Evolutionary conservation across 2,329 filamentous ascomycete genomes (phyloP).

Genomic region (Penicillium sp.): DNA sequence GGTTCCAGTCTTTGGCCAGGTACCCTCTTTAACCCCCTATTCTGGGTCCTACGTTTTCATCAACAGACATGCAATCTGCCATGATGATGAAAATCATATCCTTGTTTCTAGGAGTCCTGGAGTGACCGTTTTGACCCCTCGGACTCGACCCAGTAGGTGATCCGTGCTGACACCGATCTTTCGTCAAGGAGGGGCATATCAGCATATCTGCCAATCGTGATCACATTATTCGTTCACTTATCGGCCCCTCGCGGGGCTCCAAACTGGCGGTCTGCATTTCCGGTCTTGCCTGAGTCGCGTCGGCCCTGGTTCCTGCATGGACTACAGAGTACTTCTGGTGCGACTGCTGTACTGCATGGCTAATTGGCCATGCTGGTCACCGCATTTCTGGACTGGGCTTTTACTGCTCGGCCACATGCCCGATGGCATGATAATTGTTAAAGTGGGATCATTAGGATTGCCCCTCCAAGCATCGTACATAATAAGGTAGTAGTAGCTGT

Average conservation of each 20-base stretch:
- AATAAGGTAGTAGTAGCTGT: background rate
- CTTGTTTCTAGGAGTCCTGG: background rate
- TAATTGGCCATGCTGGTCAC: background rate
- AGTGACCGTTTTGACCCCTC: slow-evolving; percentile 13
- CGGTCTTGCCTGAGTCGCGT: background rate
- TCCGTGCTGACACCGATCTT: slow-evolving; percentile 13
- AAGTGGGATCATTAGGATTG: background rate
- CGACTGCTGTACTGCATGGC: background rate
- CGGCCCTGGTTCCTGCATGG: background rate
- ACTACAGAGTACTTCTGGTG: background rate
- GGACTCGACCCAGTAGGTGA: slow-evolving; percentile 18
- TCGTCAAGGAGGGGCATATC: slow-evolving; percentile 9
- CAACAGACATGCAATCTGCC: background rate
- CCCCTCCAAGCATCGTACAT: background rate
- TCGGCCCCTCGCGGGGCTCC: slow-evolving; percentile 2
- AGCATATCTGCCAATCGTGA: background rate
- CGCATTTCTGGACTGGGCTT: background rate
- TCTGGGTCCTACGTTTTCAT: background rate
- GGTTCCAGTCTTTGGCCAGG: background rate
- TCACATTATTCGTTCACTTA: background rate
- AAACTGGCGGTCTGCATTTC: slow-evolving; percentile 20
- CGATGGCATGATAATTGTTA: background rate
- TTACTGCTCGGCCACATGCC: background rate
- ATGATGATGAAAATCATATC: background rate
- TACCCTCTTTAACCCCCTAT: background rate